Base-by-base conservation (phyloP, 805 yeast genomes). In the Metschnikowia kunwiensis region DNA sequence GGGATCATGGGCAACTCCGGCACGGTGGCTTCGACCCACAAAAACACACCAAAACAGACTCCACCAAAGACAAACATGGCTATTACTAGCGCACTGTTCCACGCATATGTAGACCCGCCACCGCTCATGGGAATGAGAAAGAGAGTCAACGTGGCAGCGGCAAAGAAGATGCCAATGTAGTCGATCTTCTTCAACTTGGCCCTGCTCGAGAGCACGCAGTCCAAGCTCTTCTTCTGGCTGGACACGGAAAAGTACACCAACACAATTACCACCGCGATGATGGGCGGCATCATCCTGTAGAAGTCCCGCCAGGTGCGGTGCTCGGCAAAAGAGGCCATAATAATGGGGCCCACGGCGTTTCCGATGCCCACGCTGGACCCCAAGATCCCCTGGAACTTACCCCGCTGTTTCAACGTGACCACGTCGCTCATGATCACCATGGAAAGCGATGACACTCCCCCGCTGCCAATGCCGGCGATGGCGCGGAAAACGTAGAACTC, bases 381-480 rank as follows among this genome's bases (percentile, higher is more conserved):
- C 21, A 75, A 51, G 7, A 74, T 70, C 3, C 82, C 82, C 51
- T 75, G 75, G 44, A 61, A 77, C 30, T 75, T 56, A 3, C 78
- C 78, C 42, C 83, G 61, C 42, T 73, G 68, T 36, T 73, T 62
- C 22, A 76, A 53, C 0, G 80, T 73, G 7, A 77, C 77, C 18
- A 76, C 66, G 52, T 78, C 83, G 18, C 78, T 72, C 29, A 75
- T 70, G 20, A 77, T 61, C 19, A 77, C 76, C 48, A 71, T 70
- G 4, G 77, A 61, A 23, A 77, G 46, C 0, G 80, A 70, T 22
- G 68, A 65, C 27, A 74, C 61, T 2, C 82, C 82, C 5, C 80
- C 80, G 12, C 75, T 72, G 1, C 82, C 83, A 19, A 77, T 61
- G 27, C 83, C 83, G 0, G 80, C 75, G 13, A 77, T 46, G 0